A percentile compares a stretch with the other conserved stretches of the same genome.
These are phyloP conservation scores for Rosa lucieae DNA, from an alignment of 306 rosid species.

Conservation along the genomic window DNA sequence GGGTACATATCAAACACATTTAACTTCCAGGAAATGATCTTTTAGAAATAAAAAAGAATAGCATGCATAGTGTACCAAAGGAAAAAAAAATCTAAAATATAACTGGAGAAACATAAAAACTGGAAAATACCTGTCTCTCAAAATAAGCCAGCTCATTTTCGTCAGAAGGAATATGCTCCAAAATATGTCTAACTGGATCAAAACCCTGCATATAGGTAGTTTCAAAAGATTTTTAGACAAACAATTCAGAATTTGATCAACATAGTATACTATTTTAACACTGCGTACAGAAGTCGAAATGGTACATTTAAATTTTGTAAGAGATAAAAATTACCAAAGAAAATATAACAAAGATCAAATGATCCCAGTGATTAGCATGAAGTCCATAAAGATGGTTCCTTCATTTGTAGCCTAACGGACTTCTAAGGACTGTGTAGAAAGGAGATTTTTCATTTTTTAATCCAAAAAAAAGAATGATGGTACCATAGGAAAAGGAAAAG, in stretches of 20 bases:
- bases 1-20: not conserved
- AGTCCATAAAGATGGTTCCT: conserved; percentile 13
- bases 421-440: not conserved
- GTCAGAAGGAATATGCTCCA: conserved; percentile 73
- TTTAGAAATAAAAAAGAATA: not conserved
- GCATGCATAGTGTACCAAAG: conserved; percentile 9
- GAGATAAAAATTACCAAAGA: conserved; percentile 4
- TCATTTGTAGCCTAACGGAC: conserved; percentile 7
- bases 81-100: conserved; percentile 3
- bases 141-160: conserved; percentile 69
- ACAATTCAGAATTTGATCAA: conserved; percentile 19
- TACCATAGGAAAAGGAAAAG: not conserved
- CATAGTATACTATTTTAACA: not conserved
- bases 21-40: not conserved
- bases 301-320: not conserved
- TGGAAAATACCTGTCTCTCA: conserved; percentile 76
- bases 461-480: not conserved
- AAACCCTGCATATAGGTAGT: conserved; percentile 65
- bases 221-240: conserved; percentile 23
- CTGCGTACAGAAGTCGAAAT: not conserved
- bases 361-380: conserved; percentile 24
- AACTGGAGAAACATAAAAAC: conserved; percentile 20
- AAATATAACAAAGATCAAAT: conserved; percentile 4
- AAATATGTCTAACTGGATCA: conserved; percentile 79
- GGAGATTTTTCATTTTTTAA: not conserved